Percentiles rank a stretch among this genome's conserved stretches.
Conservation (phyloP, 768 basidiomycete genomes). For the Gelatoporia subvermispora region DNA sequence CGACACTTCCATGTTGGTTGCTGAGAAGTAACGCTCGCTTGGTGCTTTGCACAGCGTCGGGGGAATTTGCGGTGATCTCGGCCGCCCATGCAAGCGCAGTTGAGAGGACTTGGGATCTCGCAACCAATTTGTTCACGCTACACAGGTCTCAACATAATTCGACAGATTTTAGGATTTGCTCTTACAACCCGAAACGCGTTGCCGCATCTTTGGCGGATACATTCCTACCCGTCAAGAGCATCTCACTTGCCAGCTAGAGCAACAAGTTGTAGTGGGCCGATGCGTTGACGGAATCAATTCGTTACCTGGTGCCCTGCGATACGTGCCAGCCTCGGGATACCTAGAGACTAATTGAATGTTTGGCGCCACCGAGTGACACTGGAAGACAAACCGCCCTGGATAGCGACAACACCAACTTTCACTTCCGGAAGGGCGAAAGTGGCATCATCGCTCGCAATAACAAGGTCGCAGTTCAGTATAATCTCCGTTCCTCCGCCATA, state of each 20-base stretch:
- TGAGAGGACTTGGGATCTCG: constrained; percentile 46
- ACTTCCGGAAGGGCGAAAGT: constrained; percentile 76
- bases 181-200: constrained; percentile 69
- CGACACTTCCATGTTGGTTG: constrained; percentile 45
- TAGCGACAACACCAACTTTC: constrained; percentile 68
- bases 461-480: constrained; percentile 72
- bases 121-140: constrained; percentile 72
- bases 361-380: background rate
- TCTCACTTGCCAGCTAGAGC: constrained; percentile 66
- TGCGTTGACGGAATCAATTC: constrained; percentile 3
- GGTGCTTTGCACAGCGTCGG: constrained; percentile 73
- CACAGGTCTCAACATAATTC: background rate
- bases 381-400: constrained; percentile 55
- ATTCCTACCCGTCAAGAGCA: constrained; percentile 69
- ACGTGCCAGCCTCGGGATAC: constrained; percentile 62
- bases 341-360: constrained; percentile 20
- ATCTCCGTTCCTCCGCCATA: constrained; percentile 32
- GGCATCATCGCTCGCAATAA: constrained; percentile 61
- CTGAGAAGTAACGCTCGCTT: constrained; percentile 62
- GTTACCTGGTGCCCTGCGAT: constrained; percentile 73
- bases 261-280: background rate
- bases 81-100: constrained; percentile 60
- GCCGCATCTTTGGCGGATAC: constrained; percentile 65
- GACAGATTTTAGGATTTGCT: background rate
- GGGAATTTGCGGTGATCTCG: constrained; percentile 60